Base-by-base conservation (phyloP, 2,329 filamentous ascomycete genomes). In the Colletotrichum trifolii region DNA sequence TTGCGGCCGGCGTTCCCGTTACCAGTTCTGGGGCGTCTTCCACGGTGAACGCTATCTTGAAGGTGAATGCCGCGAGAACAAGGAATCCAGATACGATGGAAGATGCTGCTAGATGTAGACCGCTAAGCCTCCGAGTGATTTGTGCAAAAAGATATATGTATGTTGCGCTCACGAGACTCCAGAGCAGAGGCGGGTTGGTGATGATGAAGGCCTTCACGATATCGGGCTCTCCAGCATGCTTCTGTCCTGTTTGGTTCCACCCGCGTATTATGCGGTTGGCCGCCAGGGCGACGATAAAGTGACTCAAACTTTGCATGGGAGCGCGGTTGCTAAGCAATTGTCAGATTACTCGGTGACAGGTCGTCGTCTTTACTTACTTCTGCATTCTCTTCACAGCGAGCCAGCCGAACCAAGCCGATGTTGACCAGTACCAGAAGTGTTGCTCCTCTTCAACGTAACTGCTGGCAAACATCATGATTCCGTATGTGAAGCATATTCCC, bases 391-490 rank as follows among this genome's bases (percentile, higher is more conserved):
- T 83, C 46, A 85, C 68, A 38, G 81, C 82, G 11, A 90, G 78
- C 36, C 83, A 80, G 2, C 82, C 77, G 38, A 91, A 73, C 92
- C 92, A 96, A 7, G 87, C 85, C 0, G 91, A 89, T 0, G 90
- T 86, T 1, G 88, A 79, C 94, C 95, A 98, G 78, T 99, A 98
- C 96, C 96, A 99, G 75, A 97, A 97, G 70, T 98, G 93, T 54
- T 99, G 96, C 76, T 99, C 96, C 78, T 99, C 96, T 77, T 99
- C 96, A 2, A 99, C 93, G 75, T 96, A 99, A 73, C 94, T 98
- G 75, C 93, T 97, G 9, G 94, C 95, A 78, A 98, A 98, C 94
- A 98, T 98, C 88, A 97, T 96, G 42, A 87, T 76, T 2, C 90
- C 89, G 73, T 98, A 97, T 0, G 85, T 76, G 0, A 89, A 52